Percentiles rank a stretch among this genome's conserved stretches.
These are phyloP conservation scores for Penicillium italicum DNA, from an alignment of 2,329 filamentous ascomycete species.

Conservation along the genomic window DNA sequence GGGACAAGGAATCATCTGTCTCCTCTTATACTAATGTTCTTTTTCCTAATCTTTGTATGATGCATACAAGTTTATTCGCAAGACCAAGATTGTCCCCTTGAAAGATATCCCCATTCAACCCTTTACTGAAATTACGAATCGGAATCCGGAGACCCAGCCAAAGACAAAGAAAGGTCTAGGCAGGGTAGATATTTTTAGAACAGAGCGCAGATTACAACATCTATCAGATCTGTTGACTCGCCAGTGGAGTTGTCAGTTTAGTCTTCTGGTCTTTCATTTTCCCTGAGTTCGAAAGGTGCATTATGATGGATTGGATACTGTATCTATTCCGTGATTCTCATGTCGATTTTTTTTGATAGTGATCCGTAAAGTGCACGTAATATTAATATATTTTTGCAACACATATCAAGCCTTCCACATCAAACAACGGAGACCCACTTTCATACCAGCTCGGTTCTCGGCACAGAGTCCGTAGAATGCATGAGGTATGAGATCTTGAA, in stretches of 20 bases:
- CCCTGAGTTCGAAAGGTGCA: not conserved
- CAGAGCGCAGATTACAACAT: not conserved
- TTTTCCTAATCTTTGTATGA: conserved; percentile 39
- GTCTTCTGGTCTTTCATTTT: no score
- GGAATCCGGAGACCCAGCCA: not conserved
- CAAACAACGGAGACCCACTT: no score
- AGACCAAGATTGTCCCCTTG: not conserved
- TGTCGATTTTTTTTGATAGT: no score
- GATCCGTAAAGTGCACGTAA: not conserved
- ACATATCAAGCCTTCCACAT: no score
- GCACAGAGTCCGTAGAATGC: no score
- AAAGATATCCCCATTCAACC: not conserved
- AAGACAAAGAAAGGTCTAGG: not conserved
- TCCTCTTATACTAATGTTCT: conserved; percentile 58
- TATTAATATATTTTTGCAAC: no score
- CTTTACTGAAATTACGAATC: not conserved
- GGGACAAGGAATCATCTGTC: conserved; percentile 56
- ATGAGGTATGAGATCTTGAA: no score
- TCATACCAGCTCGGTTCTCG: no score
- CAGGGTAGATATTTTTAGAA: not conserved
- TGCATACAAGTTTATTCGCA: not conserved
- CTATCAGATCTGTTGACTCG: not conserved
- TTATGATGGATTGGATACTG: no score
- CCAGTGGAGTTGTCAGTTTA: not conserved
- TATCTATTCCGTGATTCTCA: no score